These are phyloP conservation scores for Magnaporthiopsis poae DNA, from an alignment of 2,329 filamentous ascomycete genomes.

Conservation along the genomic window DNA sequence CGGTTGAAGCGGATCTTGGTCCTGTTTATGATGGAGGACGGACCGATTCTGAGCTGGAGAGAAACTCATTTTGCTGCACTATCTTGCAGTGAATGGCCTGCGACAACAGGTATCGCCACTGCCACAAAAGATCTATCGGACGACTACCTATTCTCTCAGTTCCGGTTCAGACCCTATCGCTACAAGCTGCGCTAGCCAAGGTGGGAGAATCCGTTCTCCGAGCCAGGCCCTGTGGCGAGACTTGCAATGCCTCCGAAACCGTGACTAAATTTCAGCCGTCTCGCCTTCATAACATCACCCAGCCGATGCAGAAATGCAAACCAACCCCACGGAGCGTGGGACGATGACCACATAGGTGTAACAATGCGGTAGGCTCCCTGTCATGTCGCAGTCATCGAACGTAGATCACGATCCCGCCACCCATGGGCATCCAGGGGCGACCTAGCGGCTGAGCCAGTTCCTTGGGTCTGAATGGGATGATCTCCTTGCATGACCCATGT, in stretches of 20 bases:
- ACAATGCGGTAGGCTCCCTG: neutral
- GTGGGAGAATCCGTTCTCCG: no score
- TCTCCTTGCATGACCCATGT: neutral
- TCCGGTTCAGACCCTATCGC: no score
- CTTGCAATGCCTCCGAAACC: neutral
- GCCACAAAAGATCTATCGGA: neutral
- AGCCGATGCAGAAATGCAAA: neutral
- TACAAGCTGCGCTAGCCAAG: no score
- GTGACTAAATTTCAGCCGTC: neutral
- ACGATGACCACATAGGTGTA: neutral
- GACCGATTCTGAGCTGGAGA: neutral
- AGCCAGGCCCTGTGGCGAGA: no score
- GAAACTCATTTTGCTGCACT: neutral
- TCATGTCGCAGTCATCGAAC: neutral
- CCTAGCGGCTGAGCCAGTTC: neutral
- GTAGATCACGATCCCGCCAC: no score
- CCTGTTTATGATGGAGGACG: neutral
- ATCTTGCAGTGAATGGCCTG: neutral
- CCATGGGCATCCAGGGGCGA: neutral
- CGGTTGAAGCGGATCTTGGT: no score
- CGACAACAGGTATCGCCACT: neutral
- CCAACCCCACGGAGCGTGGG: neutral
- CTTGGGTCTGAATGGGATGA: neutral
- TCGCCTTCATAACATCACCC: neutral
- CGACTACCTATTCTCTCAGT: neutral